Evolutionary conservation across 2,329 filamentous ascomycete species (phyloP).

Genomic region (Epicoccum nigrum): DNA sequence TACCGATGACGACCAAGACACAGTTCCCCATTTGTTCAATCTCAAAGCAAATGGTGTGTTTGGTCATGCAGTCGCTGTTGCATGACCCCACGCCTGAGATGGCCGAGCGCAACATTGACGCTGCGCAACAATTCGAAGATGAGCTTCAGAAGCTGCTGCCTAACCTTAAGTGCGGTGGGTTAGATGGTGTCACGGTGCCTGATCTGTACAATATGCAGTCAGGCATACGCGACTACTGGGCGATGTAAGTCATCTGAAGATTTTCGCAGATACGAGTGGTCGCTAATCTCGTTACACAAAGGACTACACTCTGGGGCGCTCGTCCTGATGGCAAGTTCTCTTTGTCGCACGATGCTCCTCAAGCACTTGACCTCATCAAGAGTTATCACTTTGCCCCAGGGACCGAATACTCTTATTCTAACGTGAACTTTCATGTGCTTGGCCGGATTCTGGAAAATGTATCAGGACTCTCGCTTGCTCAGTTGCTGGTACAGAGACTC

Average conservation of each 20-base stretch:
- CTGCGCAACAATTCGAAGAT: background rate
- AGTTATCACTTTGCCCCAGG: background rate
- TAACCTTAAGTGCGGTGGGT: background rate
- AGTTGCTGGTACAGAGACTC: background rate
- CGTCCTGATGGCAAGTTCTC: background rate
- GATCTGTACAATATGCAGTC: background rate
- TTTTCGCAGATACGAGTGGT: background rate
- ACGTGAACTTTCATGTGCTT: background rate
- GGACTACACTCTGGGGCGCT: background rate
- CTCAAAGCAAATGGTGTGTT: background rate
- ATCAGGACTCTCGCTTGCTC: background rate
- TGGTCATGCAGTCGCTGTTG: background rate
- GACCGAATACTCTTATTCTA: background rate
- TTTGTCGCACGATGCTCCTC: background rate
- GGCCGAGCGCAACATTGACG: background rate
- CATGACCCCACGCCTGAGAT: background rate
- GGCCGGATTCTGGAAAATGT: background rate
- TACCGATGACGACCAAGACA: background rate
- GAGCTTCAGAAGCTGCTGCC: background rate
- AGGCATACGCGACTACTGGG: background rate
- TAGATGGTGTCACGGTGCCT: background rate
- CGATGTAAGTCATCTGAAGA: background rate
- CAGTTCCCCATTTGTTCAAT: background rate
- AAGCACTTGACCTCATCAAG: background rate
- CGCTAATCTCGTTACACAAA: background rate